Evolutionary conservation across 371 early-diverging fungal genomes (phyloP), one percentile per base, ranked within the genome.

Genomic region (Circinella minor): DNA sequence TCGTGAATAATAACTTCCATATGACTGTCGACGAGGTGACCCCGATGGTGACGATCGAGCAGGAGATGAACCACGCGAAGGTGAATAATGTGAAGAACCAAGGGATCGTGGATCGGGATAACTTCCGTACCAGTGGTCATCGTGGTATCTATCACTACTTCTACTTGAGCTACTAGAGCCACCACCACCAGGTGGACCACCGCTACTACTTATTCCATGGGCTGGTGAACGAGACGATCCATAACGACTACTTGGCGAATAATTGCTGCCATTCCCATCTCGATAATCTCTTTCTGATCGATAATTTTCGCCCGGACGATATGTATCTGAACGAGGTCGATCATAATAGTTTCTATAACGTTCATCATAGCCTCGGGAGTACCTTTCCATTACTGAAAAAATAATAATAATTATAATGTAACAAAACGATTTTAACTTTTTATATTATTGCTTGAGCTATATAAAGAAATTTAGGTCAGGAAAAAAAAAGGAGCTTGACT

Each of bases 311-410:
- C 73, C 71, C 18, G 85, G 79, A 20, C 85, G 48, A 64, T 82
- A 82, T 3, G 80, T 77, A 54, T 84, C 85, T 18, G 80, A 80
- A 11, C 85, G 75, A 6, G 85, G 82, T 3, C 70, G 57, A 48
- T 81, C 79, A 60, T 77, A 82, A 66, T 84, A 80, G 5, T 78
- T 74, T 69, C 82, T 51, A 55, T 82, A 82, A 38, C 85, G 73
- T 34, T 84, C 85, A 49, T 82, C 78, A 69, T 84, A 84, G 48
- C 81, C 76, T 36, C 81, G 73, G 18, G 77, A 74, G 67, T 84
- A 81, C 65, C 84, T 74, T 34, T 57, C 57, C 57, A 57, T 57
- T 57, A 4, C 51, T 51, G 51, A 15, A 51, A 49, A 49, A 51
- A 51, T 5, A 51, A 51, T 43, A 2, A 27, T 27, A 27, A 27